Conservation (phyloP, 2,329 filamentous ascomycete genomes). For the Reticulascus tulasneorum region DNA sequence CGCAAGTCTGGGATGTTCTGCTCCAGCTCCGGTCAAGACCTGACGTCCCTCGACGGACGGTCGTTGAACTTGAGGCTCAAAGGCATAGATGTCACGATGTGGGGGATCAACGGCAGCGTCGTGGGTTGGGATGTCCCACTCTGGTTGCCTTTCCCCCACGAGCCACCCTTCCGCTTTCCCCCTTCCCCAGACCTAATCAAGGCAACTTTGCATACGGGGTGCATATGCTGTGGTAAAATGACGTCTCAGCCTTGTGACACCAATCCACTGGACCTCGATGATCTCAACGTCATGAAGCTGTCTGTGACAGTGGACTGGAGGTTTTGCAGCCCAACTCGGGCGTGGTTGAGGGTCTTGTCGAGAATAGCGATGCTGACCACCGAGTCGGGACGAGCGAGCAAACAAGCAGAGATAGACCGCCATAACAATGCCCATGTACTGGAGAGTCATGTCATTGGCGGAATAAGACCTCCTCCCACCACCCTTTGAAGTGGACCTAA, state of each 20-base stretch:
- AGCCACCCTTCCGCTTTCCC: no score
- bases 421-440: no score
- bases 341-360: conserved; percentile 1
- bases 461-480: no score
- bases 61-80: conserved; percentile 13
- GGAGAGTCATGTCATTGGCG: conserved; percentile 5
- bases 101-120: conserved; percentile 11
- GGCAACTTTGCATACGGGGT: conserved; percentile 14
- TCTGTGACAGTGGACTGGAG: not conserved
- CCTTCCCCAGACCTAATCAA: conserved; percentile 14
- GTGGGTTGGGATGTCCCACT: conserved; percentile 12
- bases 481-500: no score
- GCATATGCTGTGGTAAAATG: conserved; percentile 16
- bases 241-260: conserved; percentile 24
- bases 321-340: not conserved
- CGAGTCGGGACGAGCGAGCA: not conserved
- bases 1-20: no score
- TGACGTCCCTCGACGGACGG: no score
- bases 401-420: not conserved
- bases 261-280: conserved; percentile 2
- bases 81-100: conserved; percentile 6
- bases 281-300: conserved; percentile 6
- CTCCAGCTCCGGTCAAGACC: no score
- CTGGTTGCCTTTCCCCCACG: conserved; percentile 8
- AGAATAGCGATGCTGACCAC: not conserved